Evolutionary conservation across 2,329 filamentous ascomycete species (phyloP), one percentile per base, ranked within the genome.

Genomic region (Eurotiales sp.): DNA sequence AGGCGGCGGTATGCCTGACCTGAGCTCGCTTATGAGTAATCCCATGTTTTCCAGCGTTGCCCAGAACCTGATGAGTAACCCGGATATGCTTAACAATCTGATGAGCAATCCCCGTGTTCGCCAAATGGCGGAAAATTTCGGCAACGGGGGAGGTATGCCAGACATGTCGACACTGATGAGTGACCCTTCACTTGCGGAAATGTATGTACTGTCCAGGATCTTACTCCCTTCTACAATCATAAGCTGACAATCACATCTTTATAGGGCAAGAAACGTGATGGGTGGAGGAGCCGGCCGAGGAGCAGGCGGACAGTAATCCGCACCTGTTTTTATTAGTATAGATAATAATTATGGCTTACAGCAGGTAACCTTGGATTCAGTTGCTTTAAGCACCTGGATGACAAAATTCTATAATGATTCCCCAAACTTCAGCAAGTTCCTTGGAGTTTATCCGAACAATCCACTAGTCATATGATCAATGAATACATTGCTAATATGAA

Each of bases 41-140:
- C 93, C 93, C 51, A 97, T 97, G 93, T 95, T 99, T 75, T 84
- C 90, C 46, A 88, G 82, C 74, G 96, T 97, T 90, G 93, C 93
- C 4, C 90, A 96, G 77, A 96, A 89, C 72, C 73, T 99, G 50
- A 97, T 97, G 93, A 89, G 84, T 74, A 96, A 99, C 75, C 93
- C 93, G 0, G 88, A 95, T 8, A 84, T 91, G 77, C 87, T 97
- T 83, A 81, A 78, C 67, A 93, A 90, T 69, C 73, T 99, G 53
- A 96, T 99, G 91, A 90, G 78, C 78, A 97, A 99, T 77, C 93
- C 93, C 3, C 82, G 85, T 55, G 75, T 97, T 56, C 81, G 88
- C 51, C 84, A 95, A 66, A 92, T 96, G 90, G 90, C 90, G 41
- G 84, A 87, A 64, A 82, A 81, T 61, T 90, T 95, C 66, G 83